Evolutionary conservation across 2,329 filamentous ascomycete genomes (phyloP).

Genomic region (Fusarium fujikuroi): DNA sequence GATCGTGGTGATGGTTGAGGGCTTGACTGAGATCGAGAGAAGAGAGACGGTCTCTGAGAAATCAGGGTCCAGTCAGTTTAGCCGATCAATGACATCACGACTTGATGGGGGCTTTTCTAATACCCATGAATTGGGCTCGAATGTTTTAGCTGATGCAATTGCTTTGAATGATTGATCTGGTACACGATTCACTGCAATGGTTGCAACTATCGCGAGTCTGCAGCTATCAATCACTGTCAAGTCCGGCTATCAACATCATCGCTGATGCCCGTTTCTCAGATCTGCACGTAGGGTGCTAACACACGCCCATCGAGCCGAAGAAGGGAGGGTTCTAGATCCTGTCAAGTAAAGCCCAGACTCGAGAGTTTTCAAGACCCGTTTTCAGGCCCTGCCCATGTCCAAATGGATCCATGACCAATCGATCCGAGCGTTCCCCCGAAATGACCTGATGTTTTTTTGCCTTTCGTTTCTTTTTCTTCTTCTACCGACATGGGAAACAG

Average conservation of each 20-base stretch:
- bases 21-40: constrained; percentile 13
- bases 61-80: constrained; percentile 28
- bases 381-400: neutral
- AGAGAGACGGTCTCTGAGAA: constrained; percentile 1
- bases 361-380: constrained; percentile 1
- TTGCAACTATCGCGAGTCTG: neutral
- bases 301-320: constrained; percentile 28
- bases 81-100: constrained; percentile 32
- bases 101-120: neutral
- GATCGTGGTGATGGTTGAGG: constrained; percentile 8
- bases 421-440: neutral
- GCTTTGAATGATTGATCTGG: neutral
- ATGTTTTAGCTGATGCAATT: neutral
- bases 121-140: neutral
- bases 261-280: constrained; percentile 8
- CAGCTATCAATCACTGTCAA: neutral
- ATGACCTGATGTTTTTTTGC: constrained; percentile 24
- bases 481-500: constrained; percentile 14
- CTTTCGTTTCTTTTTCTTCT: constrained; percentile 8
- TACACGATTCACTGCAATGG: neutral
- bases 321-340: constrained; percentile 19
- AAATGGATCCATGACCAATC: neutral
- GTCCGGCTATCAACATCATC: neutral
- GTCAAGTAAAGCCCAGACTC: constrained; percentile 12
- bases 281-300: constrained; percentile 36